phyloP scores from a whole-genome alignment of 2,329 filamentous ascomycete species.

The Tolypocladium paradoxum region DNA sequence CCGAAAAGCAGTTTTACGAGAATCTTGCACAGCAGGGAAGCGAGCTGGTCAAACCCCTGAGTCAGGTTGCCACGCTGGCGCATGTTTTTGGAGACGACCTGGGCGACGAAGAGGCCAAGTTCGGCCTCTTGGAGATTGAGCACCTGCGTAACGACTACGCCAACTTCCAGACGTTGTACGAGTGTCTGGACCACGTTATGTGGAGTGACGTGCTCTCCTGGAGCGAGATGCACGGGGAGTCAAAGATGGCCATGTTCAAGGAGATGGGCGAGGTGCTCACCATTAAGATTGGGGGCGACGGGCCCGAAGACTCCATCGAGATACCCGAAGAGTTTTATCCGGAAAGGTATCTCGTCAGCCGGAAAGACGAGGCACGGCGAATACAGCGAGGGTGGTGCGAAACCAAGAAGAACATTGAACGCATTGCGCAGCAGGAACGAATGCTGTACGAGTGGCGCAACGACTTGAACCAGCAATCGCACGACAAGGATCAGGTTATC shows the following conservation, averaged over 20 bases:
- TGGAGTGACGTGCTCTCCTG: constrained; percentile 32
- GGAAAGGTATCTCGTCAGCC: constrained; percentile 38
- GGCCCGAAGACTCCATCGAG: constrained; percentile 32
- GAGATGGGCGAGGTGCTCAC: constrained; percentile 39
- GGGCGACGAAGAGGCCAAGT: constrained; percentile 23
- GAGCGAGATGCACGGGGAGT: constrained; percentile 21
- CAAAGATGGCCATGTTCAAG: constrained; percentile 32
- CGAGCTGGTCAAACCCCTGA: constrained; percentile 18
- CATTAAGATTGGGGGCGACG: constrained; percentile 32
- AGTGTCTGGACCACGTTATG: constrained; percentile 36
- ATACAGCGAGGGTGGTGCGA: constrained; percentile 29
- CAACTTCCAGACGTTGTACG: constrained; percentile 32
- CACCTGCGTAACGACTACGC: constrained; percentile 24
- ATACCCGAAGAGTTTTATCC: constrained; percentile 42
- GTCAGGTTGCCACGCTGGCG: constrained; percentile 18
- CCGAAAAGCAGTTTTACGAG: constrained; percentile 34
- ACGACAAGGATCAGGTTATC: constrained; percentile 21
- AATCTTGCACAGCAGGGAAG: constrained; percentile 21
- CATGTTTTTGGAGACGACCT: constrained; percentile 18
- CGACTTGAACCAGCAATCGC: constrained; percentile 12
- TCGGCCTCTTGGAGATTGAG: constrained; percentile 32
- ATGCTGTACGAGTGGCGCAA: constrained; percentile 16
- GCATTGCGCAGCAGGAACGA: constrained; percentile 13
- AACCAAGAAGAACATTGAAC: constrained; percentile 16
- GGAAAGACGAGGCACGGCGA: constrained; percentile 33